phyloP scores from a whole-genome alignment of 176 grass and related monocot genomes.

The Musa schizocarpa region DNA sequence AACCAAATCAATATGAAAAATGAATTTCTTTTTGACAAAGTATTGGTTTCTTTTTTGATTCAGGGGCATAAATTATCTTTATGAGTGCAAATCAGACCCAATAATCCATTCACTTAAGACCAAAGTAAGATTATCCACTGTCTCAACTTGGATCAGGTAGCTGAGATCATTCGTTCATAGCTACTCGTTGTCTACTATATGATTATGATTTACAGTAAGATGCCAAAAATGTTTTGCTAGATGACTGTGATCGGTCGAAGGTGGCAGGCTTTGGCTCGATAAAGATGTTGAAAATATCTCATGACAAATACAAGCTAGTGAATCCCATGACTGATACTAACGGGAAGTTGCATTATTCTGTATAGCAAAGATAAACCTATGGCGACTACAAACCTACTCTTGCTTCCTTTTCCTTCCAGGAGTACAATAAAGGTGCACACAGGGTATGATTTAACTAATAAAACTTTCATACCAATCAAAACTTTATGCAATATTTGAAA shows the following conservation, averaged over 20 bases:
- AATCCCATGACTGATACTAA: slow-evolving; percentile 37
- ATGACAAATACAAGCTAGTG: slow-evolving; percentile 51
- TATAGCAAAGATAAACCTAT: background rate
- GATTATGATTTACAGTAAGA: slow-evolving; percentile 73
- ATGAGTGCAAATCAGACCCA: slow-evolving; percentile 84
- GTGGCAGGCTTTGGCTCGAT: slow-evolving; percentile 75
- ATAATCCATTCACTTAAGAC: slow-evolving; percentile 74
- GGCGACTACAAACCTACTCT: background rate
- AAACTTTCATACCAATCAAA: too few relatives aligned
- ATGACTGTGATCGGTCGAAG: slow-evolving; percentile 76
- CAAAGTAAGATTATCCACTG: slow-evolving; percentile 66
- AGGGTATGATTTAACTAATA: too few relatives aligned
- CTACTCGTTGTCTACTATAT: slow-evolving; percentile 1
- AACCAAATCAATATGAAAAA: background rate
- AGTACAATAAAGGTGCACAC: background rate
- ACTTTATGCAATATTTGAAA: too few relatives aligned
- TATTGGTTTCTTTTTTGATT: slow-evolving; percentile 12
- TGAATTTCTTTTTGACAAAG: background rate
- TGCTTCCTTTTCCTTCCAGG: background rate
- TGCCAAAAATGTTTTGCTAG: slow-evolving; percentile 90
- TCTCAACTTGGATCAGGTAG: background rate
- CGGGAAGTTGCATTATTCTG: slow-evolving; percentile 41
- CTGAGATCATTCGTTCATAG: background rate
- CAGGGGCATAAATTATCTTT: slow-evolving; percentile 95
- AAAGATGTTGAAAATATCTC: slow-evolving; percentile 45